Evolutionary conservation across 1,139 yeast species (phyloP).

Genomic region (Arxiozyma telluris): DNA sequence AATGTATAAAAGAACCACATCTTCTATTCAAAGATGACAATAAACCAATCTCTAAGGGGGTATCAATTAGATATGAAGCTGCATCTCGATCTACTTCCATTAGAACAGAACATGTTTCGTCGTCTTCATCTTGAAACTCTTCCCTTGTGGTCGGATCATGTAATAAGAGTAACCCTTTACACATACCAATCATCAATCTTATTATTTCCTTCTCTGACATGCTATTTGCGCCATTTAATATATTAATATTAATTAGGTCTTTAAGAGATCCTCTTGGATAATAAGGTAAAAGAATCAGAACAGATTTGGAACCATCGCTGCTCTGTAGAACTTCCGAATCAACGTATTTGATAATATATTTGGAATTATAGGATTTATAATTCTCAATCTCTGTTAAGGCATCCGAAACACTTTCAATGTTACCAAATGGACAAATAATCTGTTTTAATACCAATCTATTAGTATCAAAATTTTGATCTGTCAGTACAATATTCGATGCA

Average conservation of each 20-base stretch:
- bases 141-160: constrained; percentile 37
- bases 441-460: constrained; percentile 64
- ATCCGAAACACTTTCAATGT: constrained; percentile 53
- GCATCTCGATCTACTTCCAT: constrained; percentile 20
- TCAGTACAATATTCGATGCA: neutral
- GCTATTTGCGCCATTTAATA: constrained; percentile 40
- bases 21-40: constrained; percentile 1
- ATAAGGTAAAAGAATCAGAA: constrained; percentile 72
- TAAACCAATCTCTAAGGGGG: constrained; percentile 17
- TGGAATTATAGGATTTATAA: constrained; percentile 60
- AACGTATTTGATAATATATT: constrained; percentile 58
- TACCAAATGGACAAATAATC: constrained; percentile 79
- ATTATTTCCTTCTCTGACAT: constrained; percentile 58
- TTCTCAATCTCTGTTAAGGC: constrained; percentile 74
- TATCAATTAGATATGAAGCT: constrained; percentile 19
- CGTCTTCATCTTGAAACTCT: constrained; percentile 19
- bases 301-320: constrained; percentile 67
- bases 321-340: constrained; percentile 69
- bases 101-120: constrained; percentile 15
- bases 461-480: neutral
- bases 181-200: constrained; percentile 54
- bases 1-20: constrained; percentile 63
- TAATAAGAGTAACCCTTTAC: constrained; percentile 67
- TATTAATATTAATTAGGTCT: constrained; percentile 59
- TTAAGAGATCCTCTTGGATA: constrained; percentile 66